Base-by-base conservation (phyloP, 1,284 basidiomycete genomes). In the Lentinula novae-zelandiae region DNA sequence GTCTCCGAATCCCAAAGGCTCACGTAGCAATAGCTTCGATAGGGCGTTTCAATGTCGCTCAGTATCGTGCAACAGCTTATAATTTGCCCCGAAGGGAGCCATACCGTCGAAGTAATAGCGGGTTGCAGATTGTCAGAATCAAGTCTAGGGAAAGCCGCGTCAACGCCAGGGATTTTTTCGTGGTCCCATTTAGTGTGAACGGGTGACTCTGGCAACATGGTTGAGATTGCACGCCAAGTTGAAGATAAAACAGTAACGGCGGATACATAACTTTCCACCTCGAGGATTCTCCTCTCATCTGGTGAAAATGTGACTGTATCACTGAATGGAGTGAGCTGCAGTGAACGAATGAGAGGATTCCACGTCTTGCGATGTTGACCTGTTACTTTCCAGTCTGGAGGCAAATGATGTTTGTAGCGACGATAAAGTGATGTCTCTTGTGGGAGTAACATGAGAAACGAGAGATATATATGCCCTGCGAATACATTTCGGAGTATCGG, bases 1-100 rank as follows among this genome's bases (percentile, higher is more conserved):
- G 40, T 56, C 27, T 46, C 54, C 34, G 54, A 44, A 15, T 56
- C 54, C 54, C 42, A 56, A 10, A 56, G 20, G 31, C 54, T 56
- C 10, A 56, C 15, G 44, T 33, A 56, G 31, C 40, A 56, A 33
- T 56, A 42, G 31, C 40, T 20, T n/a, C n/a, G 27, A 42, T 46
- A n/a, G 8, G 54, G 54, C 42, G 33, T 42, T 46, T 46, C 3
- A 3, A 34, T 42, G n/a, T 27, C 54, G 17, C 39, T 56, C n/a
- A 56, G 42, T 12, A 56, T 34, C 15, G 54, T 56, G 44, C 54
- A 56, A 27, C 54, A 56, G 22, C 22, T 56, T 9, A 46, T 22
- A 13, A 56, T 56, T 5, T 10, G 5, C 5, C 54, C 54, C n/a
- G 39, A 34, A 33, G 42, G 40, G n/a, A 56, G 42, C 40, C 54